Evolutionary conservation across 2,329 filamentous ascomycete species (phyloP), one percentile per base, ranked within the genome.

Genomic region (Fulvia fulva): DNA sequence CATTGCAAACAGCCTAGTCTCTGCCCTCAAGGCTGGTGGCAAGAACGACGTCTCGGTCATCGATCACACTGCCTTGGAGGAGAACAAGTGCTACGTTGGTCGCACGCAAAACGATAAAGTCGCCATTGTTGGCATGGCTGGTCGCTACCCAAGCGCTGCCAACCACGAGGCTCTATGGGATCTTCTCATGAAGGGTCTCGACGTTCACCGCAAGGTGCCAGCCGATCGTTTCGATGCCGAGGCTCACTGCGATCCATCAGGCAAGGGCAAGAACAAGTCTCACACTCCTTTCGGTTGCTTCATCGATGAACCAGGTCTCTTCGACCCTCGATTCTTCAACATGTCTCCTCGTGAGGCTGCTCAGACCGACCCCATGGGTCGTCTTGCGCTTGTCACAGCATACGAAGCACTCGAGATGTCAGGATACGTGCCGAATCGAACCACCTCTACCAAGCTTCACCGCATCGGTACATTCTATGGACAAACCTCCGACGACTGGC

Each of bases 241-340:
- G 44, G 86, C 83, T 21, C 88, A 91, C 68, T 84, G 81, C 62
- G 88, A 92, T 67, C 82, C 86, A 5, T 85, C 84, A 5, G 87
- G 88, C 22, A 90, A 90, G 73, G 81, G 78, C 30, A 86, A 86
- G 72, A 92, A 91, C 76, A 91, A 88, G 58, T 88, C 84, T 55
- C 86, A 89, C 73, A 90, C 88, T 1, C 87, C 86, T 2, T 90
- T 85, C 66, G 89, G 89, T 16, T 90, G 87, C 76, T 91, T 86
- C 75, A 83, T 90, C 64, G 85, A 90, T 61, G 83, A 91, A 61
- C 88, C 89, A 0, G 88, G 88, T 56, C 78, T 88, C 50, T 93
- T 93, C 68, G 89, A 93, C 67, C 86, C 88, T n/a, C 81, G 87
- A 0, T 92, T 93, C 76, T 93, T 93, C 82, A 91, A 91, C 74